These are phyloP conservation scores for Boletus insuetus DNA, from an alignment of 768 basidiomycete species.

Conservation along the genomic window DNA sequence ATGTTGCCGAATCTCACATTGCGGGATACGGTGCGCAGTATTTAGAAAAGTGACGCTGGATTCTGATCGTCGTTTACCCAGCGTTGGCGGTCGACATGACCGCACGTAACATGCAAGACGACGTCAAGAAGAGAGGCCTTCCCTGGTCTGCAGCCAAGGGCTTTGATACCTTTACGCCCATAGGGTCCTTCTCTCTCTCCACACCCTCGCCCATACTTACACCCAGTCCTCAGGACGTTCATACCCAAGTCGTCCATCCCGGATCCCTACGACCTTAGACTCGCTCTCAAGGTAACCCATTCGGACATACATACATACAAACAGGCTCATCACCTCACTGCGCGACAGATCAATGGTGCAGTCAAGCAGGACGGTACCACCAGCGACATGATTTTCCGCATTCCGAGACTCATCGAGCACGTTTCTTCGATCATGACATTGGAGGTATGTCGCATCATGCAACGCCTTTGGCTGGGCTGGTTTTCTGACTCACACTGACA, in stretches of 20 bases:
- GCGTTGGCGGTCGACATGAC: slow-evolving; percentile 97
- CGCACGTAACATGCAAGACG: slow-evolving; percentile 91
- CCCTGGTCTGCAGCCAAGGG: slow-evolving; percentile 98
- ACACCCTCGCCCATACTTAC: background rate
- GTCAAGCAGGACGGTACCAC: slow-evolving; percentile 86
- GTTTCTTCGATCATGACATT: slow-evolving; percentile 95
- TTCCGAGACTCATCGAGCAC: slow-evolving; percentile 85
- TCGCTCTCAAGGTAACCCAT: slow-evolving; percentile 65
- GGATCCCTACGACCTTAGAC: slow-evolving; percentile 73
- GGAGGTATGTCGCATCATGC: slow-evolving; percentile 52
- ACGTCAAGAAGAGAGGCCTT: slow-evolving; percentile 88
- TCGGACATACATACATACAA: background rate
- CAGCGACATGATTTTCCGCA: slow-evolving; percentile 87
- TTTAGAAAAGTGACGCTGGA: background rate
- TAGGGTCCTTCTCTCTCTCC: slow-evolving; percentile 53
- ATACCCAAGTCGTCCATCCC: slow-evolving; percentile 68
- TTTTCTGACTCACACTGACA: slow-evolving; percentile 28
- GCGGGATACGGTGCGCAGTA: slow-evolving; percentile 80
- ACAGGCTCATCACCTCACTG: background rate
- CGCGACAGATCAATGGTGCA: slow-evolving; percentile 71
- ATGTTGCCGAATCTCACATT: slow-evolving; percentile 71
- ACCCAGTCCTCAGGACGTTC: slow-evolving; percentile 52
- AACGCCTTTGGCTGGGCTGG: background rate
- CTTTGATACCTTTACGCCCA: slow-evolving; percentile 93
- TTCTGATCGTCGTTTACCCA: slow-evolving; percentile 26